A percentile compares a stretch with the other conserved stretches of the same genome.
Evolutionary conservation across 768 basidiomycete genomes (phyloP).

Genomic region (Terana coerulea): DNA sequence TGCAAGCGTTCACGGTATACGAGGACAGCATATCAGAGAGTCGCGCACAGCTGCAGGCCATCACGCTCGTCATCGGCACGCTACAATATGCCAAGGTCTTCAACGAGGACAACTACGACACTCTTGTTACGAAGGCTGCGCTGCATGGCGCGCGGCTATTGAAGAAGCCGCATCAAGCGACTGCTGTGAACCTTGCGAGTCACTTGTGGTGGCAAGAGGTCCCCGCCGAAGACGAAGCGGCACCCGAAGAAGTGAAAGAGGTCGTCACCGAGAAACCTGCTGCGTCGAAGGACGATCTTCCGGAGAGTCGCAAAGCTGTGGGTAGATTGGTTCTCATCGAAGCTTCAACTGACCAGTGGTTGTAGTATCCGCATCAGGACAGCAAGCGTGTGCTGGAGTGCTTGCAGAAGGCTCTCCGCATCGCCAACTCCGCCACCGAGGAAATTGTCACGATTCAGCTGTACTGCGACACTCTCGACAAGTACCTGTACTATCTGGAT

Average conservation of each 20-base stretch:
- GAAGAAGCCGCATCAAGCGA: conserved; percentile 98
- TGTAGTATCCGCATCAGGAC: conserved; percentile 82
- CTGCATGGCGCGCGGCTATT: conserved; percentile 92
- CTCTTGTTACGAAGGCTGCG: conserved; percentile 97
- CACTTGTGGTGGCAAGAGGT: conserved; percentile 98
- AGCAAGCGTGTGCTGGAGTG: conserved; percentile 98
- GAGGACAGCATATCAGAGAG: conserved; percentile 97
- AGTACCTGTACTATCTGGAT: conserved; percentile 95
- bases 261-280: conserved; percentile 30
- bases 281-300: conserved; percentile 35
- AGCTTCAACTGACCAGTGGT: conserved; percentile 6
- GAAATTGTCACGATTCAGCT: conserved; percentile 96
- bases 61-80: conserved; percentile 90
- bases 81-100: conserved; percentile 90
- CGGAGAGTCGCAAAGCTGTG: conserved; percentile 28
- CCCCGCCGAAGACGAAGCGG: conserved; percentile 42
- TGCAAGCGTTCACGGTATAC: conserved; percentile 96
- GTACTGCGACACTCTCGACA: conserved; percentile 94
- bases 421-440: conserved; percentile 94
- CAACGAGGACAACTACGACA: conserved; percentile 93
- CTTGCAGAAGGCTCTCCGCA: conserved; percentile 92
- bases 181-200: conserved; percentile 90
- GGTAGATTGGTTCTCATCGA: conserved; percentile 11
- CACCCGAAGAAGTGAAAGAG: conserved; percentile 22
- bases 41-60: conserved; percentile 94